Conservation (phyloP, 2,329 filamentous ascomycete genomes). For the Blastomyces silverae region DNA sequence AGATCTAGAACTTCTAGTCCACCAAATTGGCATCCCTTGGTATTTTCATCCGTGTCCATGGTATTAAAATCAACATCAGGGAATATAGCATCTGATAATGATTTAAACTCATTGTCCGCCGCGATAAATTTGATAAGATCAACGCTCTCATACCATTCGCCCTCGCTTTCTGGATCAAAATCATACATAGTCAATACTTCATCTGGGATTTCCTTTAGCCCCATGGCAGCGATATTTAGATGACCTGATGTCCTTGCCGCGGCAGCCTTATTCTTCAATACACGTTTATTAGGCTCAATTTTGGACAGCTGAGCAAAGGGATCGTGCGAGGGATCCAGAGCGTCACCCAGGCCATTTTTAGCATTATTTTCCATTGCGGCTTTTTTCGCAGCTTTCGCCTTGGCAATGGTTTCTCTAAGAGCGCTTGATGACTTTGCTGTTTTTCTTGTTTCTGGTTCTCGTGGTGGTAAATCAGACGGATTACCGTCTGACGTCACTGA, state of each 20-base stretch:
- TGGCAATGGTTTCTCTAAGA: conserved; percentile 83
- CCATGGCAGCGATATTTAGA: conserved; percentile 81
- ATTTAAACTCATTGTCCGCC: conserved; percentile 80
- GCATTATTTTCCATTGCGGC: conserved; percentile 39
- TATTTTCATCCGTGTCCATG: conserved; percentile 58
- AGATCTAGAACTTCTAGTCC: conserved; percentile 75
- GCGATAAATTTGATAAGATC: conserved; percentile 78
- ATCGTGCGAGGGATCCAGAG: conserved; percentile 47
- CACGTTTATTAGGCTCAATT: conserved; percentile 55
- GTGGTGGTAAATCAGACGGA: conserved; percentile 26
- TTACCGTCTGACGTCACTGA: conserved; percentile 29
- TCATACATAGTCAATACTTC: conserved; percentile 91
- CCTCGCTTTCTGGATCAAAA: conserved; percentile 57
- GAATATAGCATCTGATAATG: conserved; percentile 66
- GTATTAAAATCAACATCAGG: conserved; percentile 59
- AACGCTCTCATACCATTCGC: conserved; percentile 83
- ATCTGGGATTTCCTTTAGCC: conserved; percentile 67
- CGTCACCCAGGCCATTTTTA: conserved; percentile 21
- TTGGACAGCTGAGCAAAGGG: conserved; percentile 56
- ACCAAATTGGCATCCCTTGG: conserved; percentile 68
- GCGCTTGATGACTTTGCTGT: conserved; percentile 66
- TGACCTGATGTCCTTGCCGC: conserved; percentile 69
- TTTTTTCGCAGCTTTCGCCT: conserved; percentile 75
- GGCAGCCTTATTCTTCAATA: conserved; percentile 66
- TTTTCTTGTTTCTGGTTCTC: conserved; percentile 36